phyloP scores from a whole-genome alignment of 2,329 filamentous ascomycete species.

The Fusarium proliferatum region DNA sequence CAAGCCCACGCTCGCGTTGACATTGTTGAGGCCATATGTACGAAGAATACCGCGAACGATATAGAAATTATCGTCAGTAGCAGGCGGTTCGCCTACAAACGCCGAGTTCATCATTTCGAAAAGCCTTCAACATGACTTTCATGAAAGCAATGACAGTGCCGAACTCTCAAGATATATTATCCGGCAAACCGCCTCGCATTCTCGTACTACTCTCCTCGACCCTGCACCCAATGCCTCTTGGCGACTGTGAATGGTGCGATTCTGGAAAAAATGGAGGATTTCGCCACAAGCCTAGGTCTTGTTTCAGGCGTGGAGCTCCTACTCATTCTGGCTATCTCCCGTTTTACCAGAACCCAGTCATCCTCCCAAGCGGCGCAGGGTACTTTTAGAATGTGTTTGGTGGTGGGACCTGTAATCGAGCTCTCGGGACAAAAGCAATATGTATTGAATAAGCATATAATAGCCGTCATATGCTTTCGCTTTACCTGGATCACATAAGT shows the following conservation, averaged over 20 bases:
- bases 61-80: constrained; percentile 7
- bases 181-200: background rate
- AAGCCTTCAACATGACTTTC: background rate
- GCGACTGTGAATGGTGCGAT: background rate
- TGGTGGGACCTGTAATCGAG: too few species aligned
- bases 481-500: background rate
- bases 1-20: constrained; percentile 13
- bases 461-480: background rate
- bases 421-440: background rate
- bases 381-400: background rate
- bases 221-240: background rate
- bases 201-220: background rate
- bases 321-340: background rate
- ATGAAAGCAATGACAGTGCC: background rate
- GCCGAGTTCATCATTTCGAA: constrained; percentile 4
- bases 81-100: constrained; percentile 18
- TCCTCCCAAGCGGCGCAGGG: background rate
- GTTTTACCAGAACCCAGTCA: background rate
- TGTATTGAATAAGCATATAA: background rate
- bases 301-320: background rate
- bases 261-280: background rate
- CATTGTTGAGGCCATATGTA: constrained; percentile 2
- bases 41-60: constrained; percentile 20
- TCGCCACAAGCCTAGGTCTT: background rate
- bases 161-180: background rate